These are phyloP conservation scores for Calocybe indica DNA, from an alignment of 768 basidiomycete species.

Conservation along the genomic window DNA sequence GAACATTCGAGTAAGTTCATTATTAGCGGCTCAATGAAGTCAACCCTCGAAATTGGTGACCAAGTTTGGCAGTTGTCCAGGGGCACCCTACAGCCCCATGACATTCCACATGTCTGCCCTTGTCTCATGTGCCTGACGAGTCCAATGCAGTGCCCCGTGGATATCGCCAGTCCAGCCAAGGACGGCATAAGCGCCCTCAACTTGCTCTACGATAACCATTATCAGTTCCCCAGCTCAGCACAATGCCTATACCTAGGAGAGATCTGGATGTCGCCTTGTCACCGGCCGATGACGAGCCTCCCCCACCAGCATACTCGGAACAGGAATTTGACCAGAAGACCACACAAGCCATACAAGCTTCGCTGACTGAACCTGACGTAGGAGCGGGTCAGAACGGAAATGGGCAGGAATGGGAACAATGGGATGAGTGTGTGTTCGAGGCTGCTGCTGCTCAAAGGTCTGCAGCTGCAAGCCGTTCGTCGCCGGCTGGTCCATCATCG, in stretches of 20 bases:
- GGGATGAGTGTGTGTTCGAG: constrained; percentile 36
- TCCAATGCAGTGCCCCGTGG: no score
- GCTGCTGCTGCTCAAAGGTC: constrained; percentile 14
- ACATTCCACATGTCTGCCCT: no score
- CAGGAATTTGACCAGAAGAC: constrained; percentile 52
- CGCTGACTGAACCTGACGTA: constrained; percentile 18
- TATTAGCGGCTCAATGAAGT: neutral
- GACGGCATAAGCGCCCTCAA: no score
- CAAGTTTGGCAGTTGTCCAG: no score
- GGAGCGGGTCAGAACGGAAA: constrained; percentile 10
- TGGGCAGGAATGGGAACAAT: constrained; percentile 37
- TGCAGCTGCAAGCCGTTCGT: neutral
- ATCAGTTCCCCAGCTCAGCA: no score
- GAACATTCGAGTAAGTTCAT: no score
- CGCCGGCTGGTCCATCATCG: neutral
- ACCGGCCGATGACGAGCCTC: constrained; percentile 12
- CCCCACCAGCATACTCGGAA: constrained; percentile 42
- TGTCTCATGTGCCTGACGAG: no score
- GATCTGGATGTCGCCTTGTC: no score
- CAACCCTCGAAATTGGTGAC: neutral
- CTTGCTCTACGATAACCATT: no score
- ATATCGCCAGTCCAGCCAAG: no score
- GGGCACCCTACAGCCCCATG: no score
- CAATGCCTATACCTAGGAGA: no score
- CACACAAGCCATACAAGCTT: constrained; percentile 32